Conservation (phyloP, 805 yeast species). For the Starmerella ratchasimensis region DNA sequence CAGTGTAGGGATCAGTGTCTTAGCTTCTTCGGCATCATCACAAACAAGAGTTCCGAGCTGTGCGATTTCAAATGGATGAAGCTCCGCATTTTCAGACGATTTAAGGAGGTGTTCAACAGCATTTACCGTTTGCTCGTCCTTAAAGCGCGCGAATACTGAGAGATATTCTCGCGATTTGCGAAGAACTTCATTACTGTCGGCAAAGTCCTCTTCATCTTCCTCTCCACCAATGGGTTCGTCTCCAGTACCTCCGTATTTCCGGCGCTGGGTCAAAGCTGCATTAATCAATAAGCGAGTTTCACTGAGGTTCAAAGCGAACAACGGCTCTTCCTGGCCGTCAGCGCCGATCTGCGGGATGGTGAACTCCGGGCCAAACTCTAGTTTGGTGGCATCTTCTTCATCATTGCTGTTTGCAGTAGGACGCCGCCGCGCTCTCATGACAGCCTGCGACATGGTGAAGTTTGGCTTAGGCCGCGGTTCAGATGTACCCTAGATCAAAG, state of each 20-base stretch:
- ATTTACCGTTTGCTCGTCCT: slow-evolving; percentile 81
- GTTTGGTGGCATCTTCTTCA: slow-evolving; percentile 81
- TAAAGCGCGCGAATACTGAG: slow-evolving; percentile 74
- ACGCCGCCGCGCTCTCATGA: slow-evolving; percentile 13
- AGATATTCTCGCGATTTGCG: slow-evolving; percentile 84
- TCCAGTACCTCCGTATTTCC: slow-evolving; percentile 32
- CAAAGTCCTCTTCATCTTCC: slow-evolving; percentile 23
- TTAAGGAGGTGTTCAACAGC: slow-evolving; percentile 82
- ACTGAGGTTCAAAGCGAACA: slow-evolving; percentile 74
- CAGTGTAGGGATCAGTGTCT: slow-evolving; percentile 81
- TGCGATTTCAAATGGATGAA: slow-evolving; percentile 93
- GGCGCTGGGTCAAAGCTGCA: slow-evolving; percentile 72
- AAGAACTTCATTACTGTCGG: slow-evolving; percentile 40
- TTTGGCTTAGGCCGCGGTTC: too few species aligned
- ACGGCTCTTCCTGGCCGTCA: slow-evolving; percentile 59
- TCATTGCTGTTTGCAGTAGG: slow-evolving; percentile 29
- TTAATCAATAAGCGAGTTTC: slow-evolving; percentile 84
- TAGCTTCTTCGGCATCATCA: slow-evolving; percentile 95
- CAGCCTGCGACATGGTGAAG: slow-evolving; percentile 13
- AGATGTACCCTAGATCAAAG: too few species aligned
- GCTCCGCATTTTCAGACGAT: slow-evolving; percentile 52
- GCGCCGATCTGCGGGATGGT: slow-evolving; percentile 67
- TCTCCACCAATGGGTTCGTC: slow-evolving; percentile 24
- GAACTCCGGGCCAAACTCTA: slow-evolving; percentile 88
- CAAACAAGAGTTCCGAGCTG: slow-evolving; percentile 81